These are phyloP conservation scores for Nannizzia gypsea DNA, from an alignment of 2,329 filamentous ascomycete species.

Conservation along the genomic window DNA sequence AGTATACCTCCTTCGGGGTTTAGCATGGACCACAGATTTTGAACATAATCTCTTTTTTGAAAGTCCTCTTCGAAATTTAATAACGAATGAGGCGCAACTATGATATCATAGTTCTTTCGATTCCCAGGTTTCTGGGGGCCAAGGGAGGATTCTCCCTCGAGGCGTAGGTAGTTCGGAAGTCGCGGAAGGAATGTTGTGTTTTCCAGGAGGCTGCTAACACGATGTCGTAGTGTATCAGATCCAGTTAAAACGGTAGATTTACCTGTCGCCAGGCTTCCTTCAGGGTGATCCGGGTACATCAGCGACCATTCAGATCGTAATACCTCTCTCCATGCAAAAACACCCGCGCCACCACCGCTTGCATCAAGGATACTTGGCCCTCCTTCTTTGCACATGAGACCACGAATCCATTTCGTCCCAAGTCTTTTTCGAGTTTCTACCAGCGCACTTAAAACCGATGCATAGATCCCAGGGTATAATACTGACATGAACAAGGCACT, in stretches of 20 bases:
- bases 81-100: slow-evolving; percentile 77
- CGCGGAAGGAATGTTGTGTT: slow-evolving; percentile 88
- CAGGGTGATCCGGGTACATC: slow-evolving; percentile 39
- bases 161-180: slow-evolving; percentile 72
- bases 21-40: slow-evolving; percentile 81
- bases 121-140: slow-evolving; percentile 34
- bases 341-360: slow-evolving; percentile 49
- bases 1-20: slow-evolving; percentile 76
- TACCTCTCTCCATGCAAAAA: slow-evolving; percentile 57
- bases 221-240: slow-evolving; percentile 60
- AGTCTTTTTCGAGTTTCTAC: slow-evolving; percentile 50
- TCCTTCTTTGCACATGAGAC: slow-evolving; percentile 43
- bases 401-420: slow-evolving; percentile 47
- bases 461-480: slow-evolving; percentile 51
- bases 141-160: slow-evolving; percentile 37
- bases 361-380: slow-evolving; percentile 50
- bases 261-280: slow-evolving; percentile 45
- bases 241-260: slow-evolving; percentile 72
- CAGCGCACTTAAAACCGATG: slow-evolving; percentile 44
- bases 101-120: slow-evolving; percentile 75
- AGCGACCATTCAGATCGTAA: slow-evolving; percentile 69
- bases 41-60: slow-evolving; percentile 63
- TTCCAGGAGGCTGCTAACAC: slow-evolving; percentile 63
- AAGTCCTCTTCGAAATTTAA: slow-evolving; percentile 65
- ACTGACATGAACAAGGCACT: slow-evolving; percentile 48